Base-by-base conservation (phyloP, 2,329 filamentous ascomycete species). In the Cercospora sojina region DNA sequence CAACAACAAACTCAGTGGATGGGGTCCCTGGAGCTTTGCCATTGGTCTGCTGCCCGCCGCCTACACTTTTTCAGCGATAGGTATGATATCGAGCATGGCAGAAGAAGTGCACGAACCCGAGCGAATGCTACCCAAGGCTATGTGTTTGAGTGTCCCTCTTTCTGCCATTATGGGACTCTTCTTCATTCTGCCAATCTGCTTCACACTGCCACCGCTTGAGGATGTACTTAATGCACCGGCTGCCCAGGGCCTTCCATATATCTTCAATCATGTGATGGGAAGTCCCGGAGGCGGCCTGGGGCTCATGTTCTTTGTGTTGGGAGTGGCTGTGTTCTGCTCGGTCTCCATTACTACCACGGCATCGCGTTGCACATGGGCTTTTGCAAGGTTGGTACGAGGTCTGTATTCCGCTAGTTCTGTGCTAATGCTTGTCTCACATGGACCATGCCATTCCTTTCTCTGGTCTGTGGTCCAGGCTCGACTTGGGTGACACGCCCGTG, bases 71-170 rank as follows among this genome's bases (percentile, higher is more conserved):
- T 69, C 83, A 0, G 86, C 86, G 2, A 80, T 88, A 25, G 87
- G 86, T 2, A 88, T 88, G 86, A 84, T 88, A 63, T 82, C 84
- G 0, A 83, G 84, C 8, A 88, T 88, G 86, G 85, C 85, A 1
- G 86, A 88, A 76, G 86, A 88, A 74, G 85, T 83, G 41, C 74
- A 79, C 7, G 80, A 86, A 59, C 84, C 86, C 1, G 80, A 83
- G 4, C 67, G 83, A 23, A 84, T 84, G 70, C 77, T 87, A 0
- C 84, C 85, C 0, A 82, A 79, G 35, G 85, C 85, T 9, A 80
- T 87, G 60, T 79, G 82, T 8, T 78, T 85, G 3, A 83, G 81
- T 63, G 78, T 87, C 3, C 84, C 84, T 0, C 80, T 87, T 16
- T 84, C 83, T 9, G 84, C 84, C 0, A 77, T 85, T 47, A 82